Conservation (phyloP, 1,139 yeast genomes). For the Kodamaea sp. region DNA sequence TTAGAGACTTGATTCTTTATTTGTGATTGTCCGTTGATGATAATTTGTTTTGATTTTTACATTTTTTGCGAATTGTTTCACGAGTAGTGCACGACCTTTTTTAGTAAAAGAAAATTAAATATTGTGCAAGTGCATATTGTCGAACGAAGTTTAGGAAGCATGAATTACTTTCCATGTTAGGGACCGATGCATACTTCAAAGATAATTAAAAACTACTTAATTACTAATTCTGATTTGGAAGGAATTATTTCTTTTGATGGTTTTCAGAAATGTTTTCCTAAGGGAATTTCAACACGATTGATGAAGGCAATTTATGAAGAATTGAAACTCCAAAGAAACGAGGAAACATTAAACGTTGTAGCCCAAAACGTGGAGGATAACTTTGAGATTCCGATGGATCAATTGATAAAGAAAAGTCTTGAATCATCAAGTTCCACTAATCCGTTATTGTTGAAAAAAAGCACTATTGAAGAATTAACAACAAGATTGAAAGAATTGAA, state of each 20-base stretch:
- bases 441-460: slow-evolving; percentile 4
- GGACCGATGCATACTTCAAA: slow-evolving; percentile 13
- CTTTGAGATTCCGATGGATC: slow-evolving; percentile 25
- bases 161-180: too few relatives aligned
- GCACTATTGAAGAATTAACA: slow-evolving; percentile 15
- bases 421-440: background rate
- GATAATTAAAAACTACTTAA: slow-evolving; percentile 13
- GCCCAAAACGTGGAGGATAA: slow-evolving; percentile 15
- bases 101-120: too few relatives aligned
- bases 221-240: slow-evolving; percentile 11
- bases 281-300: slow-evolving; percentile 11
- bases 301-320: slow-evolving; percentile 18
- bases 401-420: background rate
- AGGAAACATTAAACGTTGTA: slow-evolving; percentile 11
- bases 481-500: slow-evolving; percentile 14
- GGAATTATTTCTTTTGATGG: slow-evolving; percentile 9
- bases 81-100: too few relatives aligned
- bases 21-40: slow-evolving; percentile 1
- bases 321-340: slow-evolving; percentile 20
- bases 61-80: too few relatives aligned
- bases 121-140: too few relatives aligned
- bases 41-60: background rate
- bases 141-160: too few relatives aligned
- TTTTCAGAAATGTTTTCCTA: slow-evolving; percentile 16
- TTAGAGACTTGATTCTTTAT: background rate